Evolutionary conservation across 352 stramenopile genomes (phyloP).

Genomic region (Phytophthora lateralis): DNA sequence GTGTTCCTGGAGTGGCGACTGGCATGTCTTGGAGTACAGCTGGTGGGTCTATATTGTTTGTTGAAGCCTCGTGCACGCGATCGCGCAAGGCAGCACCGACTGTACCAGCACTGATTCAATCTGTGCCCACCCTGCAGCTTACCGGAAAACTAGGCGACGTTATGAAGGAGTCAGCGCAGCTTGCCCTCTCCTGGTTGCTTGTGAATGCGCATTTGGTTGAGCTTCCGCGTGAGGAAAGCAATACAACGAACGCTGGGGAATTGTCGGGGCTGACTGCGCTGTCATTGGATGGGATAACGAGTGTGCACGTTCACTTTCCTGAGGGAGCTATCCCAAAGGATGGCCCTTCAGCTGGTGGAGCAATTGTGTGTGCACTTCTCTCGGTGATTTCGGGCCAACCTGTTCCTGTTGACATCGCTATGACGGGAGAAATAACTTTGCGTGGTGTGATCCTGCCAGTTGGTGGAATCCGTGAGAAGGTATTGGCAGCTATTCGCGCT

Average conservation of each 20-base stretch:
- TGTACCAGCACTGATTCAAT: slow-evolving; percentile 21
- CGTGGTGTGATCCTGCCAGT: slow-evolving; percentile 90
- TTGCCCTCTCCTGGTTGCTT: slow-evolving; percentile 85
- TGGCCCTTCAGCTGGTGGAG: slow-evolving; percentile 84
- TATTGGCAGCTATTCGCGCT: slow-evolving; percentile 84
- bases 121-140: slow-evolving; percentile 55
- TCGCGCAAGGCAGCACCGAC: slow-evolving; percentile 22
- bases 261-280: slow-evolving; percentile 29
- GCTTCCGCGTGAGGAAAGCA: slow-evolving; percentile 29
- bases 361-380: slow-evolving; percentile 87
- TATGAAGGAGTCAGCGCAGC: slow-evolving; percentile 90
- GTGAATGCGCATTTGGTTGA: slow-evolving; percentile 66
- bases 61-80: slow-evolving; percentile 81
- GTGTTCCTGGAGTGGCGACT: slow-evolving; percentile 71
- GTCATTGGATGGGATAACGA: slow-evolving; percentile 61
- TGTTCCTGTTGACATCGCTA: slow-evolving; percentile 83
- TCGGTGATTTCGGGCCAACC: slow-evolving; percentile 69
- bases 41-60: slow-evolving; percentile 84
- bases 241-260: slow-evolving; percentile 9
- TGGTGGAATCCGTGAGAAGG: slow-evolving; percentile 91
- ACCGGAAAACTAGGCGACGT: slow-evolving; percentile 85
- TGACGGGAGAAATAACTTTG: slow-evolving; percentile 91
- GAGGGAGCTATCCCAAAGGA: slow-evolving; percentile 91
- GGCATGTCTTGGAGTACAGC: slow-evolving; percentile 87
- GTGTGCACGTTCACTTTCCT: slow-evolving; percentile 90